phyloP scores from a whole-genome alignment of 1,284 basidiomycete genomes.

The Leccinum subspadiceum region DNA sequence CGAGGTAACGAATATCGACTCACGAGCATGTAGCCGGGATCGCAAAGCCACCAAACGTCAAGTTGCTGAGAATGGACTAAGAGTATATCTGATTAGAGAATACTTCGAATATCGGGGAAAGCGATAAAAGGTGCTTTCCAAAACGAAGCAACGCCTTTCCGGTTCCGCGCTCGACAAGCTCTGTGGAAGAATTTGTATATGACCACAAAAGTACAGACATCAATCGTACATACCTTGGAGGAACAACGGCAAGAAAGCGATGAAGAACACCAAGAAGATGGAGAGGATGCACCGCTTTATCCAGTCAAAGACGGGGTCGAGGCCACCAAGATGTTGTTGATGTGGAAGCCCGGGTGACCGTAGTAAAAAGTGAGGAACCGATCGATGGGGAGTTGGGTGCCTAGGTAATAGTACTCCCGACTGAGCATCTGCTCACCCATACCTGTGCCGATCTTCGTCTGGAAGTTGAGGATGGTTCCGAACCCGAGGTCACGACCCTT shows the following conservation, averaged over 20 bases:
- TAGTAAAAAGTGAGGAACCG: conserved; percentile 99
- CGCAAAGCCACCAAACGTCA: conserved; percentile 81
- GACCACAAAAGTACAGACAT: neutral
- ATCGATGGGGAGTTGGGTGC: conserved; percentile 96
- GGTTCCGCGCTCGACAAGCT: conserved; percentile 91
- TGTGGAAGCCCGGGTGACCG: conserved; percentile 98
- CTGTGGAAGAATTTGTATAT: conserved; percentile 38
- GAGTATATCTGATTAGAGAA: conserved; percentile 98
- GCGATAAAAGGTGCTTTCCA: conserved; percentile 90
- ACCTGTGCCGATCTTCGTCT: conserved; percentile 99
- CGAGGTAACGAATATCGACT: too few species aligned
- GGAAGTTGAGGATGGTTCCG: conserved; percentile 99
- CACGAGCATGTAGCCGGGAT: too few species aligned
- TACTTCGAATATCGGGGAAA: conserved; percentile 95
- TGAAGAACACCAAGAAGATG: conserved; percentile 97
- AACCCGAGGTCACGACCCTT: conserved; percentile 99
- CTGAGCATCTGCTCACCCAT: conserved; percentile 99
- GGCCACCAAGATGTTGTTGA: conserved; percentile 99
- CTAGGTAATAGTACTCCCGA: conserved; percentile 99
- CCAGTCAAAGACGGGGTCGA: conserved; percentile 94
- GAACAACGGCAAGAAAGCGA: conserved; percentile 93
- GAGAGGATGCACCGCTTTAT: conserved; percentile 93
- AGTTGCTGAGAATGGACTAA: conserved; percentile 91
- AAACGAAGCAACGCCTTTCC: conserved; percentile 92
- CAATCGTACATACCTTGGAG: conserved; percentile 71